Conservation (phyloP, 2,329 filamentous ascomycete species). For the Cordyceps tenuipes region DNA sequence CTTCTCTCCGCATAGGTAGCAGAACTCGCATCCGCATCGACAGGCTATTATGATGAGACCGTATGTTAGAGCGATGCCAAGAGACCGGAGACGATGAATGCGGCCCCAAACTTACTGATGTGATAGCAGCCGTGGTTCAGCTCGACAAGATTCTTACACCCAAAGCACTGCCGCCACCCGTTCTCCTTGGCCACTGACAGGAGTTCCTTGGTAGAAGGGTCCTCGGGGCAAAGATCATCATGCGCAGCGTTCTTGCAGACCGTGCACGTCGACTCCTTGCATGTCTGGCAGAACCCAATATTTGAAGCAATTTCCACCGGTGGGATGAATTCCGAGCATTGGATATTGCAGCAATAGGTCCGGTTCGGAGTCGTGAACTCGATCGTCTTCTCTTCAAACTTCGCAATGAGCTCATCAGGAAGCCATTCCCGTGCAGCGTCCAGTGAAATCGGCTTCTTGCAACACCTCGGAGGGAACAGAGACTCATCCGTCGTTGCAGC, state of each 20-base stretch:
- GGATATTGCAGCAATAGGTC: not conserved
- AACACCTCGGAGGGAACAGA: not conserved
- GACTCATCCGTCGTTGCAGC: not conserved
- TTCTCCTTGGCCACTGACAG: constrained; percentile 30
- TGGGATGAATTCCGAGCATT: not conserved
- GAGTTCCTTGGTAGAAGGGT: constrained; percentile 30
- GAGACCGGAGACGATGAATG: not conserved
- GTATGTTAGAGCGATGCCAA: not conserved
- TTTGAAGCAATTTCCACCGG: not conserved
- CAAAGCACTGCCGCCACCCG: constrained; percentile 41
- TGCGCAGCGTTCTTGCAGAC: not conserved
- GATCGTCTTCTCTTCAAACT: not conserved
- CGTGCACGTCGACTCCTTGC: not conserved
- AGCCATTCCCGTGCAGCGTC: not conserved
- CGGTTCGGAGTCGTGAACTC: not conserved
- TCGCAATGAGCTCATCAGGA: not conserved
- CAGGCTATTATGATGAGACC: constrained; percentile 25
- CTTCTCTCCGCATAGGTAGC: constrained; percentile 30
- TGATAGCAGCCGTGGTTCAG: constrained; percentile 41
- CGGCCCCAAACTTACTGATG: constrained; percentile 37
- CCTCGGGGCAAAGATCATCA: constrained; percentile 30
- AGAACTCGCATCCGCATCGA: constrained; percentile 23
- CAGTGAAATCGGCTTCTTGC: not conserved
- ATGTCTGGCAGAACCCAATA: not conserved
- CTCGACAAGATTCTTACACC: constrained; percentile 39